Evolutionary conservation across 768 basidiomycete species (phyloP).

Genomic region (Trametes villosa): DNA sequence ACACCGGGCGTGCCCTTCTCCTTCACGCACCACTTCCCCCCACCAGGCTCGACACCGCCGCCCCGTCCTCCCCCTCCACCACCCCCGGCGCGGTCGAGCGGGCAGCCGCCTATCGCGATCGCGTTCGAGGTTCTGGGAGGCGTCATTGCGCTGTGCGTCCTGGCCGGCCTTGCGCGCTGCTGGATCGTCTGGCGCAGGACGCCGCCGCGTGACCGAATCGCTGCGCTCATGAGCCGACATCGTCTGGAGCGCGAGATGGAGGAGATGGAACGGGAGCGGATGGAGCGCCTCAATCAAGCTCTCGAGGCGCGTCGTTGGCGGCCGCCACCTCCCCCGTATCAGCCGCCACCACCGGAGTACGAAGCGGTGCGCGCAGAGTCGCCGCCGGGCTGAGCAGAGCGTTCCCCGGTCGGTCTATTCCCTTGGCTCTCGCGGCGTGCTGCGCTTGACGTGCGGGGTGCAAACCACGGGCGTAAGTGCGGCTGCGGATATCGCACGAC

Average conservation of each 20-base stretch:
- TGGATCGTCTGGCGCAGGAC: constrained; percentile 47
- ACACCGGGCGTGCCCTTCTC: constrained; percentile 5
- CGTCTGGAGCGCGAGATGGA: constrained; percentile 56
- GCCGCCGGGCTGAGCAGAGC: not conserved
- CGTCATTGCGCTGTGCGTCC: constrained; percentile 39
- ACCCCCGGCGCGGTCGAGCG: constrained; percentile 8
- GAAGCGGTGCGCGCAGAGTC: constrained; percentile 25
- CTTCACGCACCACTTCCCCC: constrained; percentile 4
- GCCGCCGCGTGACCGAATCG: constrained; percentile 51
- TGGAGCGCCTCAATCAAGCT: constrained; percentile 21
- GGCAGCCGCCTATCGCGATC: constrained; percentile 40
- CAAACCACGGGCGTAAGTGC: no score
- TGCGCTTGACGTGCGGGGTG: no score
- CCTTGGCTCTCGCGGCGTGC: no score
- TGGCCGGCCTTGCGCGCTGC: constrained; percentile 46
- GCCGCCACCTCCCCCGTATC: constrained; percentile 57
- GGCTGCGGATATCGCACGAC: not conserved
- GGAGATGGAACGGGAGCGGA: constrained; percentile 47
- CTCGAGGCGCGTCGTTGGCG: constrained; percentile 33
- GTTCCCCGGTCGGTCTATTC: no score
- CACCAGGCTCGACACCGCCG: not conserved
- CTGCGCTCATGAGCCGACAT: constrained; percentile 46
- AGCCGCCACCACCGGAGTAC: constrained; percentile 58
- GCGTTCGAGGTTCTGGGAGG: constrained; percentile 53
- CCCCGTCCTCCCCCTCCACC: constrained; percentile 14